Conservation (phyloP, 805 yeast species). For the Yarrowia divulgata region DNA sequence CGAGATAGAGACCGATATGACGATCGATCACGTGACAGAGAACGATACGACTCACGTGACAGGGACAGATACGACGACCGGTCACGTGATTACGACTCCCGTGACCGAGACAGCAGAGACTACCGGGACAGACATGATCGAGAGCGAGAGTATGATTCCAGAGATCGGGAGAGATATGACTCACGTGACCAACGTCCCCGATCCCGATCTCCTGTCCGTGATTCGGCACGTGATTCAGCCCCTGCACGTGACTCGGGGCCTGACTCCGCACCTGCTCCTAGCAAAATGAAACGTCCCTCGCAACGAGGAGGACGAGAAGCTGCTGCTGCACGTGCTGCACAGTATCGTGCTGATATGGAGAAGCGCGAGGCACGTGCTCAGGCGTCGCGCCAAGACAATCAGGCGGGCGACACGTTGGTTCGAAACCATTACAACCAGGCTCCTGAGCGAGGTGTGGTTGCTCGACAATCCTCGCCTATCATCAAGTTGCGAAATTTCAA, state of each 20-base stretch:
- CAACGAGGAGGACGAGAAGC: conserved; percentile 40
- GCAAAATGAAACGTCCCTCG: conserved; percentile 43
- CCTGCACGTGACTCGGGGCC: conserved; percentile 31
- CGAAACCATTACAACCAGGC: conserved; percentile 86
- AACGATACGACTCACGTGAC: conserved; percentile 5
- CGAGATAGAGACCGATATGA: background rate
- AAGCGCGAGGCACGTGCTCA: conserved; percentile 29
- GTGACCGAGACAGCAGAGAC: too few species aligned
- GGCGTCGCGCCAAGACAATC: background rate
- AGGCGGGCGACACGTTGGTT: conserved; percentile 57
- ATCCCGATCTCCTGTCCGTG: background rate
- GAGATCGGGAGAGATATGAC: background rate
- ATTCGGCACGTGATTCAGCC: conserved; percentile 5
- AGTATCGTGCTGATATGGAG: conserved; percentile 40
- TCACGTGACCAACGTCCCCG: conserved; percentile 5
- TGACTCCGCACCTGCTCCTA: background rate
- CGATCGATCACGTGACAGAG: background rate
- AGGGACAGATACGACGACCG: background rate
- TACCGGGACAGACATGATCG: background rate
- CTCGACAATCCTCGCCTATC: conserved; percentile 80
- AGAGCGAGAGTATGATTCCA: background rate
- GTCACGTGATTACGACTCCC: background rate
- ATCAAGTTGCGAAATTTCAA: conserved; percentile 87
- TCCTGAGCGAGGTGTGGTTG: conserved; percentile 66
- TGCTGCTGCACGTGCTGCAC: conserved; percentile 41